Evolutionary conservation across 202 grass and related monocot genomes (phyloP).

Genomic region (Elaeis oleifera): DNA sequence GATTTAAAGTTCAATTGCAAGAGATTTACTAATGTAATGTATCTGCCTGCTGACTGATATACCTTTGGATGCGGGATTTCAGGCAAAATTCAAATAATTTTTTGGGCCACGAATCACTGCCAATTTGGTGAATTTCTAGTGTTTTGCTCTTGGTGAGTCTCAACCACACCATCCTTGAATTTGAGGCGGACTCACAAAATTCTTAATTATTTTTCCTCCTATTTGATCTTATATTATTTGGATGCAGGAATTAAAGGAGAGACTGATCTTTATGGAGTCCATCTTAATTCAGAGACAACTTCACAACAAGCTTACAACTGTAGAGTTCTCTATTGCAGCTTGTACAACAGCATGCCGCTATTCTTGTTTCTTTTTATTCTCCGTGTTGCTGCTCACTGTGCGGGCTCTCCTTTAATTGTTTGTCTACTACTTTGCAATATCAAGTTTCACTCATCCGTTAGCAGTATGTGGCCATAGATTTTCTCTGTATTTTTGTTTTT

Average conservation of each 20-base stretch:
- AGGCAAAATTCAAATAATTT: constrained; percentile 91
- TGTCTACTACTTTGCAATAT: no score
- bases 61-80: constrained; percentile 8
- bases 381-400: no score
- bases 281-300: constrained; percentile 57
- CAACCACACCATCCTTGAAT: background rate
- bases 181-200: background rate
- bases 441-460: no score
- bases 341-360: no score
- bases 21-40: constrained; percentile 13
- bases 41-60: constrained; percentile 10
- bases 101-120: constrained; percentile 84
- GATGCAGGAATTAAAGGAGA: constrained; percentile 47
- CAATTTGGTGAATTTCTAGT: constrained; percentile 60
- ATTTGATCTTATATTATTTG: constrained; percentile 3
- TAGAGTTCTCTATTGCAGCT: no score
- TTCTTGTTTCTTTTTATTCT: no score
- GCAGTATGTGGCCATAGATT: no score
- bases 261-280: constrained; percentile 75
- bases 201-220: background rate
- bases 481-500: no score
- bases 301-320: background rate
- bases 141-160: background rate
- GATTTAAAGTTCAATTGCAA: background rate
- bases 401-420: no score